Evolutionary conservation across 1,139 yeast species (phyloP), one percentile per base, ranked within the genome.

Genomic region (Hanseniaspora uvarum): DNA sequence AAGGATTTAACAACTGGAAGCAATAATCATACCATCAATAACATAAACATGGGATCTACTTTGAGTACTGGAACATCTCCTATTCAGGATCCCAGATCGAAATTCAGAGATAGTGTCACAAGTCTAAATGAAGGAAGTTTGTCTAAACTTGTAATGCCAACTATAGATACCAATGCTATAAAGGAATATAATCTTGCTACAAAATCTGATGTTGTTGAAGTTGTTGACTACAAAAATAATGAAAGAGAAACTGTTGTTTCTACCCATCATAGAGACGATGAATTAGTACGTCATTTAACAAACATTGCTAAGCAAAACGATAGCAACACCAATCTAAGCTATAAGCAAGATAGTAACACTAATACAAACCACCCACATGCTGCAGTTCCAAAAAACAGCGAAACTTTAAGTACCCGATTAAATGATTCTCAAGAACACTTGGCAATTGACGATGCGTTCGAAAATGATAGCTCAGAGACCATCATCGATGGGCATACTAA

Each of bases 401-500:
- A 47, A 60, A 64, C 55, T 68, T 64, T 58, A 63, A 65, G 51
- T 58, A 59, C 51, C n/a, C 16, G 18, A 23, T n/a, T 19, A 6
- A 5, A 21, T 11, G 46, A 44, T 0, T 31, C 18, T 44, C 46
- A 21, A 14, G 46, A 57, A 62, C 6, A 56, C 59, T 53, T 62
- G 74, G 47, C 30, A 33, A 5, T 16, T 52, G 81, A 79, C 52
- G 86, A 80, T 59, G 86, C 80, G 60, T 73, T 75, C 53, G 59
- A 66, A 51, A 88, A 83, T 3, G 66, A 83, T 41, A 83, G 85
- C 10, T 95, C 95, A 1, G 84, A 86, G 58, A 82, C 83, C 60
- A 92, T 88, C 47, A 79, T 85, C 58, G 95, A 87, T 67, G 97
- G 96, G 46, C 97, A 92, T 64, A 88, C 81, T 53, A 92, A 89